Percentiles rank a stretch among this genome's conserved stretches.
Conservation (phyloP, 176 grass and related monocot species). For the Raddia distichophylla region DNA sequence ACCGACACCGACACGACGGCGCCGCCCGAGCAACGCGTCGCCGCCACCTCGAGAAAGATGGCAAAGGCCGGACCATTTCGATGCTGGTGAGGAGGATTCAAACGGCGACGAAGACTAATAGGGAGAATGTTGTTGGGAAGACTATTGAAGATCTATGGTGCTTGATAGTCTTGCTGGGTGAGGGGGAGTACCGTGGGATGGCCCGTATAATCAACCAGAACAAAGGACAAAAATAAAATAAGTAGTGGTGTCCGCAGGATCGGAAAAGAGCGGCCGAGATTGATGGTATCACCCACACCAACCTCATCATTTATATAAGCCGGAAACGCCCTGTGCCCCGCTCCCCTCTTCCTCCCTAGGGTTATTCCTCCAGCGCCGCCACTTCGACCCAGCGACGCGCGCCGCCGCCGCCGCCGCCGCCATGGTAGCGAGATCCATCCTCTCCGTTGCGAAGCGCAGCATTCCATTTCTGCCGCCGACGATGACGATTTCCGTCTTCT, state of each 20-base stretch:
- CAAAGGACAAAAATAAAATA: neutral
- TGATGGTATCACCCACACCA: neutral
- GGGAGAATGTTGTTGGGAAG: too few species aligned
- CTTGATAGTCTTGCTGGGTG: too few species aligned
- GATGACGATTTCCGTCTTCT: neutral
- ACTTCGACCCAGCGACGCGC: neutral
- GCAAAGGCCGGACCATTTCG: too few species aligned
- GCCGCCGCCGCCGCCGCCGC: neutral
- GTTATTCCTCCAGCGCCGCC: constrained; percentile 10
- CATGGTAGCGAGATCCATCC: constrained; percentile 21
- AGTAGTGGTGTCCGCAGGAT: neutral
- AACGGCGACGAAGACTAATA: too few species aligned
- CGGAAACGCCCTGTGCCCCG: neutral
- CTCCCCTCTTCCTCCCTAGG: neutral
- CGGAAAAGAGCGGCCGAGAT: neutral
- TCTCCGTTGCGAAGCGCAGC: neutral
- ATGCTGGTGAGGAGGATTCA: too few species aligned
- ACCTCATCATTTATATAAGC: constrained; percentile 12
- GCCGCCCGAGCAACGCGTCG: too few species aligned
- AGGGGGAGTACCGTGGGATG: too few species aligned
- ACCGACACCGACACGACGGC: too few species aligned
- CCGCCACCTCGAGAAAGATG: too few species aligned
- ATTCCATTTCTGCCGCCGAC: neutral
- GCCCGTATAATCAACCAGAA: too few species aligned
- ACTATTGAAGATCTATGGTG: too few species aligned